Base-by-base conservation (phyloP, 257 asterid genomes). In the Scutellaria minor region DNA sequence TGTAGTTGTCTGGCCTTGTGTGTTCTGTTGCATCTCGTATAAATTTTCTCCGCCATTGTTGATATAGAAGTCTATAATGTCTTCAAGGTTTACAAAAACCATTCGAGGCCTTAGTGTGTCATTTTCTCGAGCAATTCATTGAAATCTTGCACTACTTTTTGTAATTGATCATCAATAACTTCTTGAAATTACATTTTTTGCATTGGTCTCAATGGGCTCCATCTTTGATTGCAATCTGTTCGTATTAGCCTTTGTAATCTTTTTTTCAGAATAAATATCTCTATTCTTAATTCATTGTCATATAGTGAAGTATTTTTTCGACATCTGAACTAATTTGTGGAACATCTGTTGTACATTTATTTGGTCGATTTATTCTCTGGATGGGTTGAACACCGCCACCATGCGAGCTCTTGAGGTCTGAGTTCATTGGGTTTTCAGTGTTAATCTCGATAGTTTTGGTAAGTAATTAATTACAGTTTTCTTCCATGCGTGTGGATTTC, bases 51-150 rank as follows among this genome's bases (percentile, higher is more conserved):
- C 68, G 40, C 77, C 61, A 40, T 51, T 74, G 72, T 70, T 15
- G 75, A 79, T 74, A 48, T 68, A 76, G 73, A 81, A 53, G 56
- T 81, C 84, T 0, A 85, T 39, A 1, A 83, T 74, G 68, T 83
- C 83, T 54, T 76, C 78, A 12, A 71, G 61, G 50, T 70, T 56
- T 20, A 66, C 66, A n/a, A n/a, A n/a, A n/a, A 11, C 20, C 75
- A 41, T 22, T 62, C 3, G 75, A 59, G 58, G n/a, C 11, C 53
- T 12, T 60, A 65, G 35, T 48, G 39, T 15, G 67, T 14, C 42
- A 67, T 48, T 53, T 46, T 71, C 68, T 76, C 80, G 22, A 52
- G 18, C 60, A 80, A 80, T 46, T 86, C 77, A 7, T 64, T 51
- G 75, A 84, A 85, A 70, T 76, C 87, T 60, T 47, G 83, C 40